These are phyloP conservation scores for Wickerhamiella australiensis DNA, from an alignment of 805 yeast genomes.

Conservation along the genomic window DNA sequence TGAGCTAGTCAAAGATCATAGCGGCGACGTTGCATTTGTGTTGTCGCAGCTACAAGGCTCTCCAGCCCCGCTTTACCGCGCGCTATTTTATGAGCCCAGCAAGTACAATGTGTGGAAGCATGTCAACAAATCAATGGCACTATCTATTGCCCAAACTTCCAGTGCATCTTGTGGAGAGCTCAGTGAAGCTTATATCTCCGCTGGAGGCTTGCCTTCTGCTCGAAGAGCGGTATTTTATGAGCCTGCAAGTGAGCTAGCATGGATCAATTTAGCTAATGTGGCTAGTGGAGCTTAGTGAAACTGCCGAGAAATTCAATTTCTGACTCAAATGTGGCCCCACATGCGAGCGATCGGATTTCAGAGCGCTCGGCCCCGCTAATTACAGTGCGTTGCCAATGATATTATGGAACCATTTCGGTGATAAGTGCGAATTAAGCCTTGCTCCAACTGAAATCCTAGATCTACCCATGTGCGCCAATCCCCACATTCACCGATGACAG, in stretches of 20 bases:
- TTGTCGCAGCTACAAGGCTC: constrained; percentile 16
- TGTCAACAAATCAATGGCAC: constrained; percentile 44
- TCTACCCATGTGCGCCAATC: too few relatives aligned
- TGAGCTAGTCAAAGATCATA: constrained; percentile 39
- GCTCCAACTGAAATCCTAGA: too few relatives aligned
- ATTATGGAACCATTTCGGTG: too few relatives aligned
- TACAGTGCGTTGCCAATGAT: too few relatives aligned
- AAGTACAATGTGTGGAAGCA: constrained; percentile 57
- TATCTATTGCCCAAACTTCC: constrained; percentile 44
- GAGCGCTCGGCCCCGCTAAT: too few relatives aligned
- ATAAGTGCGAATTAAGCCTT: too few relatives aligned
- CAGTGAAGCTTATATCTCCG: constrained; percentile 38
- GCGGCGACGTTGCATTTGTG: constrained; percentile 39
- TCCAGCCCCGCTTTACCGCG: constrained; percentile 47
- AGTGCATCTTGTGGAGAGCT: constrained; percentile 38
- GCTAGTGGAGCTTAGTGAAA: neutral
- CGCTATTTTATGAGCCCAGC: constrained; percentile 63
- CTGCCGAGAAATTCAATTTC: too few relatives aligned
- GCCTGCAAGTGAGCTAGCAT: constrained; percentile 39
- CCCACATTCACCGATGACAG: too few relatives aligned
- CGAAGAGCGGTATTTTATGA: constrained; percentile 59
- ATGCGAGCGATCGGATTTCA: too few relatives aligned
- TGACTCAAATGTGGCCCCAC: too few relatives aligned
- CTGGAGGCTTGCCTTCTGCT: constrained; percentile 40
- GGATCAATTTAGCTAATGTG: constrained; percentile 18